These are phyloP conservation scores for Phytophthora agathidicida DNA, from an alignment of 352 stramenopile species.

Conservation along the genomic window DNA sequence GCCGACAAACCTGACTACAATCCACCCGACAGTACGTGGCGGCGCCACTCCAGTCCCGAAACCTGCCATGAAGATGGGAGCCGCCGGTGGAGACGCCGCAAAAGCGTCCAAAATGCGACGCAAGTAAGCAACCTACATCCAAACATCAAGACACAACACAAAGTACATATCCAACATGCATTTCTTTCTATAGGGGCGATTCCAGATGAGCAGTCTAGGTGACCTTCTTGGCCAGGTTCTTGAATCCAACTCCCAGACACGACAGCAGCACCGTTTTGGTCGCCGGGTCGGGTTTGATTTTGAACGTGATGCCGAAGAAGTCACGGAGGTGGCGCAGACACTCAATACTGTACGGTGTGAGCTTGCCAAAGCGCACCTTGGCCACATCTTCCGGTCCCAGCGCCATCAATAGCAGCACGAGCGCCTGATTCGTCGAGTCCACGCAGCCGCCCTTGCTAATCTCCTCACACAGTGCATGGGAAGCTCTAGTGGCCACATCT, in stretches of 20 bases:
- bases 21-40: slow-evolving; percentile 53
- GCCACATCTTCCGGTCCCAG: slow-evolving; percentile 98
- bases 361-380: slow-evolving; percentile 91
- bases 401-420: slow-evolving; percentile 98
- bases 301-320: slow-evolving; percentile 95
- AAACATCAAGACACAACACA: background rate
- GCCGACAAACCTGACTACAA: slow-evolving; percentile 59
- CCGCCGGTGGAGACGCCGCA: slow-evolving; percentile 58
- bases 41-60: slow-evolving; percentile 73
- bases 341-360: slow-evolving; percentile 90
- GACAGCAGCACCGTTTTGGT: slow-evolving; percentile 93
- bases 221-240: slow-evolving; percentile 96
- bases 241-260: slow-evolving; percentile 95
- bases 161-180: slow-evolving; percentile 37
- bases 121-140: slow-evolving; percentile 47
- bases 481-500: slow-evolving; percentile 94
- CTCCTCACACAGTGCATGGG: slow-evolving; percentile 96
- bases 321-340: slow-evolving; percentile 91
- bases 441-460: slow-evolving; percentile 94
- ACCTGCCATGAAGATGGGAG: slow-evolving; percentile 76
- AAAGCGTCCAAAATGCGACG: slow-evolving; percentile 69
- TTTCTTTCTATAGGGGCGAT: slow-evolving; percentile 43
- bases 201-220: slow-evolving; percentile 80
- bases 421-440: slow-evolving; percentile 95
- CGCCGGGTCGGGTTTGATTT: slow-evolving; percentile 90